phyloP scores from a whole-genome alignment of 257 asterid genomes.

The Eucommia ulmoides region DNA sequence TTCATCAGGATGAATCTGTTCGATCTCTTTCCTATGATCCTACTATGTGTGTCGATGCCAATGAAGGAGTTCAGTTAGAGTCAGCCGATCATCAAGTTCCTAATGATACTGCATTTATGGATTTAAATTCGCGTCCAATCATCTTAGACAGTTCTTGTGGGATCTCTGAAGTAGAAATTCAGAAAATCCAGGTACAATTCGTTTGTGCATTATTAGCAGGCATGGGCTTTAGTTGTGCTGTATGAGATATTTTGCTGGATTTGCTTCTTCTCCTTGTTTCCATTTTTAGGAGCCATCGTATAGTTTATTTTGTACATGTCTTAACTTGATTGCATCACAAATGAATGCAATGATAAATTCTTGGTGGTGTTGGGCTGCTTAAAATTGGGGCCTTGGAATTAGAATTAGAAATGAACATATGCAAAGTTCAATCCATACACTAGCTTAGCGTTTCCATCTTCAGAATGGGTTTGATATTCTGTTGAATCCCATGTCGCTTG shows the following conservation, averaged over 20 bases:
- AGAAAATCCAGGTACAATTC: slow-evolving; percentile 71
- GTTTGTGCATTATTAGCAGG: too few species aligned
- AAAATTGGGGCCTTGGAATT: too few species aligned
- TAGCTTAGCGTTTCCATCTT: too few species aligned
- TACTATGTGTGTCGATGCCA: slow-evolving; percentile 19
- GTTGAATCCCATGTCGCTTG: too few species aligned
- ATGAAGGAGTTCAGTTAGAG: slow-evolving; percentile 27
- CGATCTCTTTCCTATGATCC: slow-evolving; percentile 21
- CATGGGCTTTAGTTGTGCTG: too few species aligned
- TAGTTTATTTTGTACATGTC: neutral
- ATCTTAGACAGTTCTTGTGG: slow-evolving; percentile 25
- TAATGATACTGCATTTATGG: slow-evolving; percentile 22
- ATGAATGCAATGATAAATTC: too few species aligned
- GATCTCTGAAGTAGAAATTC: slow-evolving; percentile 38
- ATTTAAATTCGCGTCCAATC: slow-evolving; percentile 22
- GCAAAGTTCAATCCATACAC: too few species aligned
- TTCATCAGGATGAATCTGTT: slow-evolving; percentile 30
- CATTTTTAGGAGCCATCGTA: neutral
- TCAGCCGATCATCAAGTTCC: slow-evolving; percentile 22
- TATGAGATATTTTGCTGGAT: too few species aligned
- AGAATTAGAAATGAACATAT: too few species aligned
- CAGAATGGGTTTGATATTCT: too few species aligned
- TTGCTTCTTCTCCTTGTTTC: neutral
- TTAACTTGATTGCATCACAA: neutral
- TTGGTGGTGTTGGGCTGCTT: too few species aligned